phyloP scores from a whole-genome alignment of 2,329 filamentous ascomycete genomes.

The Balansia obtecta region DNA sequence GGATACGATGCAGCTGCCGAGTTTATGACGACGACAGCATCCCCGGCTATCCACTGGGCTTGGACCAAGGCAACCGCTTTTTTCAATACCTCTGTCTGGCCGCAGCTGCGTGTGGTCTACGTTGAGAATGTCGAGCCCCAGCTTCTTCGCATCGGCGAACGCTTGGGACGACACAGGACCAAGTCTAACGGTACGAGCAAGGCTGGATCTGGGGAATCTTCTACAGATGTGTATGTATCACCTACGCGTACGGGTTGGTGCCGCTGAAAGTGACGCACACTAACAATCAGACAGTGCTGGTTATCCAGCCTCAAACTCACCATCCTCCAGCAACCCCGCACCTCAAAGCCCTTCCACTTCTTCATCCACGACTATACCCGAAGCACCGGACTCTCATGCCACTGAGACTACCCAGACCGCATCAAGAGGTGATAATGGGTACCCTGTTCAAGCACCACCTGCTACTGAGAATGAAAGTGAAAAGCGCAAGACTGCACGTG shows the following conservation, averaged over 20 bases:
- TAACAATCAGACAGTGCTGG: background rate
- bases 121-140: slow-evolving; percentile 92
- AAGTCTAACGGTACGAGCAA: slow-evolving; percentile 18
- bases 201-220: background rate
- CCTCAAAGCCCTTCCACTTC: slow-evolving; percentile 16
- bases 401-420: slow-evolving; percentile 17
- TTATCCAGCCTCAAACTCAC: slow-evolving; percentile 15
- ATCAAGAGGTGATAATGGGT: slow-evolving; percentile 14
- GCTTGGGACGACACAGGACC: slow-evolving; percentile 61
- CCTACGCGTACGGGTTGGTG: background rate
- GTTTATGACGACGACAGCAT: slow-evolving; percentile 54
- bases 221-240: slow-evolving; percentile 1
- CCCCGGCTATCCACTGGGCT: slow-evolving; percentile 60
- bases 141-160: slow-evolving; percentile 79
- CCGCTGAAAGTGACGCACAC: background rate
- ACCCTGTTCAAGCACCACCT: slow-evolving; percentile 31
- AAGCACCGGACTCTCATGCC: slow-evolving; percentile 8
- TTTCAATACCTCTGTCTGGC: slow-evolving; percentile 67
- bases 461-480: slow-evolving; percentile 37
- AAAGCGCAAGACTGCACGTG: slow-evolving; percentile 43
- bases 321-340: slow-evolving; percentile 23
- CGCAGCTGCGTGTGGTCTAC: slow-evolving; percentile 68
- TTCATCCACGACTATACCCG: slow-evolving; percentile 19
- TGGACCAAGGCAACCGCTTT: slow-evolving; percentile 61
- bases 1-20: slow-evolving; percentile 54